These are phyloP conservation scores for Verticillium albo-atrum DNA, from an alignment of 2,329 filamentous ascomycete genomes.

Conservation along the genomic window DNA sequence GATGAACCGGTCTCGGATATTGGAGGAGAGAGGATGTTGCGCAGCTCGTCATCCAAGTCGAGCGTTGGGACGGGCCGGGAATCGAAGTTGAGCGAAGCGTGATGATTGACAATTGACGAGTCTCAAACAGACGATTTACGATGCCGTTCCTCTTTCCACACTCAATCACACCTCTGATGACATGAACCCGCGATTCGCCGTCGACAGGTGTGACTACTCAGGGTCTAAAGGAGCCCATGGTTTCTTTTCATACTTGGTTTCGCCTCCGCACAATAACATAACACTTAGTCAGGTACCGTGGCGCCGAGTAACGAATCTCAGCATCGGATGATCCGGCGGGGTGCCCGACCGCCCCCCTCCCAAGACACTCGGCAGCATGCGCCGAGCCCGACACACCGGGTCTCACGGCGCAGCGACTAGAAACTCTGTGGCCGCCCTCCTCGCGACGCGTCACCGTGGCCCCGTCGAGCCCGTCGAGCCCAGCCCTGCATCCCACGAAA, in stretches of 20 bases:
- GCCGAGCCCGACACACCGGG: not conserved
- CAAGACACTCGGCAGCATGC: not conserved
- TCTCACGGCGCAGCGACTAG: not conserved
- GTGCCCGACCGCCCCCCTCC: not conserved
- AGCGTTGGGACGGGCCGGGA: not conserved
- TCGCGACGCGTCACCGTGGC: not conserved
- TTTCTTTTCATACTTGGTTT: not conserved
- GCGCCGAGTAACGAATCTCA: not conserved
- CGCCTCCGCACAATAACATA: not conserved
- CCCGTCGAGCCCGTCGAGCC: not conserved
- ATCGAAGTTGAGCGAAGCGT: not conserved
- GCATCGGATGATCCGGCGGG: not conserved
- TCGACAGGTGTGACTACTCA: not conserved
- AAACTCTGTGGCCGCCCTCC: not conserved
- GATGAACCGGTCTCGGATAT: constrained; percentile 5
- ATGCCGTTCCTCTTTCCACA: not conserved
- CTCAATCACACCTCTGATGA: not conserved
- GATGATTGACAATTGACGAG: not conserved
- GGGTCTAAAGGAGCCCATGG: not conserved
- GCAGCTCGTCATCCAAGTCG: not conserved
- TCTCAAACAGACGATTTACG: not conserved
- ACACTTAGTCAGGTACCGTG: not conserved
- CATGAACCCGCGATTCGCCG: not conserved
- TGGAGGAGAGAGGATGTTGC: not conserved
- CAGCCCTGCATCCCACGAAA: not conserved